A percentile compares a stretch with the other conserved stretches of the same genome.
These are phyloP conservation scores for Microstroma glucosiphilum DNA, from an alignment of 1,284 basidiomycete species.

Conservation along the genomic window DNA sequence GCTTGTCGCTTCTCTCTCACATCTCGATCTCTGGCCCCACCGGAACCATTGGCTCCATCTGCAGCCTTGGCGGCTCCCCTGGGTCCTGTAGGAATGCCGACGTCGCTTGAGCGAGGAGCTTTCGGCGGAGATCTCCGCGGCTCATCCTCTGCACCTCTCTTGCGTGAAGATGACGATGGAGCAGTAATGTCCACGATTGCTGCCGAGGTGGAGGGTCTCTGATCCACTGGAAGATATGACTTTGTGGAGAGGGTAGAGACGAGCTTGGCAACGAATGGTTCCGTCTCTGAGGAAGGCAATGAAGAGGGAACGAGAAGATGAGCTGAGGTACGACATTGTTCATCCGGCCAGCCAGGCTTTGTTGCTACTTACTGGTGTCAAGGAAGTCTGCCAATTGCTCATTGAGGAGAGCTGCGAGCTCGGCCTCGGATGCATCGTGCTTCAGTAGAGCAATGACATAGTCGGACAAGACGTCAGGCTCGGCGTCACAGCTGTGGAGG, in stretches of 20 bases:
- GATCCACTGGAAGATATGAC: conserved; percentile 67
- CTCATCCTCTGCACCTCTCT: conserved; percentile 32
- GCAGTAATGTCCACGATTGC: neutral
- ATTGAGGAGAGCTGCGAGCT: conserved; percentile 71
- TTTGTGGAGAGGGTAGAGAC: conserved; percentile 57
- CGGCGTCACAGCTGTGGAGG: conserved; percentile 77
- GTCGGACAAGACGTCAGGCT: conserved; percentile 84
- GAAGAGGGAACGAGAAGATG: neutral
- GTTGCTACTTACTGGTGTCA: conserved; percentile 64
- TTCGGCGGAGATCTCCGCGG: conserved; percentile 12
- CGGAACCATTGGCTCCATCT: conserved; percentile 11
- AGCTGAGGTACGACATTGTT: neutral
- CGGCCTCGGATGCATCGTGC: conserved; percentile 74
- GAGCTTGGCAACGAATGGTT: conserved; percentile 72
- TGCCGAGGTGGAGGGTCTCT: neutral
- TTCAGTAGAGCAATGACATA: conserved; percentile 91
- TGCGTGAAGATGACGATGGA: conserved; percentile 10
- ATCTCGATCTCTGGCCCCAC: conserved; percentile 20
- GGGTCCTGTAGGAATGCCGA: neutral
- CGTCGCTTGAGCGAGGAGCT: neutral
- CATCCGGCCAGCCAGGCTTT: no score
- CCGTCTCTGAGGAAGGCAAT: conserved; percentile 59
- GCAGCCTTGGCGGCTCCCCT: neutral
- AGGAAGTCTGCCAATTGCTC: conserved; percentile 83
- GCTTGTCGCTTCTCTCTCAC: conserved; percentile 15